Evolutionary conservation across 148 eudicot species (phyloP).

Genomic region (Selenicereus undatus): DNA sequence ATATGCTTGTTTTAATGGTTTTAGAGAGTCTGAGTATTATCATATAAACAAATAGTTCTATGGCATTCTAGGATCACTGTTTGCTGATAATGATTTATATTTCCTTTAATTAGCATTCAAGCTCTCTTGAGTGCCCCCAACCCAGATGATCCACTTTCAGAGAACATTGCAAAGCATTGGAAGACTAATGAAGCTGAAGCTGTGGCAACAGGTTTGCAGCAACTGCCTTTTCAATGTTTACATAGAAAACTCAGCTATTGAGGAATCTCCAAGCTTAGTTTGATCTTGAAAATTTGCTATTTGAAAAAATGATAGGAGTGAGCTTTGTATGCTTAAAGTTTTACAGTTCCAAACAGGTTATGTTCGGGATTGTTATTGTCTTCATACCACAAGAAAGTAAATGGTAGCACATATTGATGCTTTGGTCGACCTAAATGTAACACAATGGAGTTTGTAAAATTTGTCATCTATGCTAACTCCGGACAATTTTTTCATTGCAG

Average conservation of each 20-base stretch:
- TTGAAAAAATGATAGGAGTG: neutral
- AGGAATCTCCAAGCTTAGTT: neutral
- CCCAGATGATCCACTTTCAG: conserved; percentile 96
- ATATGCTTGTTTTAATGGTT: neutral
- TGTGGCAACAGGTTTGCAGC: conserved; percentile 77
- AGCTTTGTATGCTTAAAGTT: neutral
- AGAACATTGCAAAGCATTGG: conserved; percentile 98
- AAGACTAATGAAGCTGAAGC: conserved; percentile 88
- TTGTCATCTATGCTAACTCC: neutral
- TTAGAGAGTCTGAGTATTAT: no score
- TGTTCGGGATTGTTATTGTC: neutral
- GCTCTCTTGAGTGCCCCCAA: conserved; percentile 98
- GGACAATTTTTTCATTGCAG: conserved; percentile 43
- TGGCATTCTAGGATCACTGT: no score
- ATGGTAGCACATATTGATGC: no score
- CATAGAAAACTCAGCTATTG: neutral
- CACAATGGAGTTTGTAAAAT: no score
- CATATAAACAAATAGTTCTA: no score
- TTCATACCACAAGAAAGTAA: neutral
- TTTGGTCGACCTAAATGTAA: no score
- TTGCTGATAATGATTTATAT: conserved; percentile 13
- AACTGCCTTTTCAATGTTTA: neutral
- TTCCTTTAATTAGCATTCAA: conserved; percentile 61
- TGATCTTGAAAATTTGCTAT: neutral
- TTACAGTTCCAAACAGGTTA: no score